Percentiles rank a stretch among this genome's conserved stretches.
phyloP scores from a whole-genome alignment of 2,329 filamentous ascomycete genomes.

The Sporothrix protearum region DNA sequence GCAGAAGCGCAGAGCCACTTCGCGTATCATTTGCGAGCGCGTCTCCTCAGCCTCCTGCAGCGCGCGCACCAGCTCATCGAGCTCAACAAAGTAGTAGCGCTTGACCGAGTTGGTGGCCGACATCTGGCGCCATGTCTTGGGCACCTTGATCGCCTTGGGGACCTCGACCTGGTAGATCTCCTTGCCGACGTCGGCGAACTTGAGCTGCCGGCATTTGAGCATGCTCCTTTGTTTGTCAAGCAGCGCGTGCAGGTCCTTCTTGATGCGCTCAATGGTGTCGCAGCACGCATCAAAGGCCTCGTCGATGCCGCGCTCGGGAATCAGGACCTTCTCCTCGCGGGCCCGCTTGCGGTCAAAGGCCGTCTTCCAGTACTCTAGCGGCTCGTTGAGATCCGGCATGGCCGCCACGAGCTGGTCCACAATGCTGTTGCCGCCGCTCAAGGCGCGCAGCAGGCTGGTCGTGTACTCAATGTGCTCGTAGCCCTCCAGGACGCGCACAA shows the following conservation, averaged over 20 bases:
- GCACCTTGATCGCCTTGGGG: constrained; percentile 79
- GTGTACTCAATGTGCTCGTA: constrained; percentile 98
- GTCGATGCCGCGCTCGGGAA: constrained; percentile 83
- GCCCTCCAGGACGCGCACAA: constrained; percentile 87
- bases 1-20: constrained; percentile 79
- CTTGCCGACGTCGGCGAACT: constrained; percentile 84
- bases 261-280: constrained; percentile 70
- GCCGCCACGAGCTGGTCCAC: constrained; percentile 76
- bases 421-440: constrained; percentile 73
- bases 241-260: constrained; percentile 66
- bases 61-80: constrained; percentile 76
- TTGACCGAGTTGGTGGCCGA: constrained; percentile 87
- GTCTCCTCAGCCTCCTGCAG: constrained; percentile 93
- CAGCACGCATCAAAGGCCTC: constrained; percentile 87
- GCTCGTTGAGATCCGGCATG: constrained; percentile 78
- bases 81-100: constrained; percentile 86
- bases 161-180: constrained; percentile 96
- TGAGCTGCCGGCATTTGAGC: constrained; percentile 68
- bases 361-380: constrained; percentile 80
- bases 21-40: constrained; percentile 84
- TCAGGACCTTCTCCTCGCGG: constrained; percentile 72
- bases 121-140: constrained; percentile 91
- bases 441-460: constrained; percentile 71
- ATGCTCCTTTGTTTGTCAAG: constrained; percentile 68
- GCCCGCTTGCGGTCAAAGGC: constrained; percentile 84